These are phyloP conservation scores for Wickerhamomyces sp. DNA, from an alignment of 1,139 yeast genomes.

Conservation along the genomic window DNA sequence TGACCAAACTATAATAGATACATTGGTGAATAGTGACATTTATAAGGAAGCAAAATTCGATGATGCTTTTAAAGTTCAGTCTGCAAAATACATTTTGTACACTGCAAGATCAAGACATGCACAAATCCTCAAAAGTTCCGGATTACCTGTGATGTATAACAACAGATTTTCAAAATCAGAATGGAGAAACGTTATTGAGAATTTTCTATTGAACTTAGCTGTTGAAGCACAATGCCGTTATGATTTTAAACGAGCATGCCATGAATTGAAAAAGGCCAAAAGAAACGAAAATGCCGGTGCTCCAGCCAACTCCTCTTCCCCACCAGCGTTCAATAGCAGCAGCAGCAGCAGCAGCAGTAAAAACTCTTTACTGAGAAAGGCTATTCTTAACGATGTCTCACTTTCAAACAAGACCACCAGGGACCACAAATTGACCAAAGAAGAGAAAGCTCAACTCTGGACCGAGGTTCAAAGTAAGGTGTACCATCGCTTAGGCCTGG, in stretches of 20 bases:
- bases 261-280: constrained; percentile 38
- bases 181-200: constrained; percentile 68
- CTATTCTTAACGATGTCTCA: constrained; percentile 25
- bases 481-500: constrained; percentile 49
- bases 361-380: constrained; percentile 25
- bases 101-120: constrained; percentile 50
- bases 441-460: constrained; percentile 56
- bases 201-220: constrained; percentile 56
- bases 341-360: too few relatives aligned
- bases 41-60: constrained; percentile 57
- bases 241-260: constrained; percentile 49
- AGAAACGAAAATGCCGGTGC: constrained; percentile 6
- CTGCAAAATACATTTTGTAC: constrained; percentile 55
- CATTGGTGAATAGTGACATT: constrained; percentile 50
- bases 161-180: constrained; percentile 40
- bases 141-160: constrained; percentile 16
- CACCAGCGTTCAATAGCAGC: too few relatives aligned
- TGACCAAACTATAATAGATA: constrained; percentile 43
- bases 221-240: constrained; percentile 66
- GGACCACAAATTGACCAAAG: constrained; percentile 34
- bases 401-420: constrained; percentile 2
- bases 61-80: constrained; percentile 43
- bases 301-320: not conserved
- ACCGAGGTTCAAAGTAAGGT: constrained; percentile 53
- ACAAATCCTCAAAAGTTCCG: constrained; percentile 24